Conservation (phyloP, 2,329 filamentous ascomycete genomes). For the Helminthosporium solani region DNA sequence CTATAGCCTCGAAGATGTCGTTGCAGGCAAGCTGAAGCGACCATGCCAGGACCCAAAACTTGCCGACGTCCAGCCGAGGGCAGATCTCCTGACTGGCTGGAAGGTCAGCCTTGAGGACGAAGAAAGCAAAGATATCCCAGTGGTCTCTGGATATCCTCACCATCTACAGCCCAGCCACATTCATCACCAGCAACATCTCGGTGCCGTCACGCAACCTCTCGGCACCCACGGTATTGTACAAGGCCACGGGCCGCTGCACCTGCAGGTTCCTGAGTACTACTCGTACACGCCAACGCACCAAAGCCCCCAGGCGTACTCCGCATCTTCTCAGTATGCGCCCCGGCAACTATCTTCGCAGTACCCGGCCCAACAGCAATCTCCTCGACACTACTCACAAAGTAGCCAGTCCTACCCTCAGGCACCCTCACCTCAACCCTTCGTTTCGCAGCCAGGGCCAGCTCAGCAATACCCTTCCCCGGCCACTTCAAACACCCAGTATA, state of each 20-base stretch:
- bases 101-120: slow-evolving; percentile 42
- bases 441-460: slow-evolving; percentile 19
- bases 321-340: slow-evolving; percentile 23
- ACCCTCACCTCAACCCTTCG: slow-evolving; percentile 28
- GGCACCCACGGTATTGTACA: slow-evolving; percentile 26
- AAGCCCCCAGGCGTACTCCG: slow-evolving; percentile 25
- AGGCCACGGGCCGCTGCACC: slow-evolving; percentile 27
- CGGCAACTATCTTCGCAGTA: slow-evolving; percentile 23
- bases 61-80: slow-evolving; percentile 35
- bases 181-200: slow-evolving; percentile 21
- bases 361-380: slow-evolving; percentile 20
- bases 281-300: slow-evolving; percentile 30
- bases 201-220: slow-evolving; percentile 15
- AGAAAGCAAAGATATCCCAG: slow-evolving; percentile 37
- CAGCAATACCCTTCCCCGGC: slow-evolving; percentile 23
- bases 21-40: slow-evolving; percentile 37
- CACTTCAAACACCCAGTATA: slow-evolving; percentile 20
- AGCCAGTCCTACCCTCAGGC: slow-evolving; percentile 26
- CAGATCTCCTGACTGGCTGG: slow-evolving; percentile 38
- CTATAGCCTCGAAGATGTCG: slow-evolving; percentile 80
- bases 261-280: slow-evolving; percentile 35
- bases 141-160: slow-evolving; percentile 31
- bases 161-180: slow-evolving; percentile 31
- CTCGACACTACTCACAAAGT: slow-evolving; percentile 7
- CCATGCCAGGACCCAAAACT: slow-evolving; percentile 37